Conservation (phyloP, 1,139 yeast species). For the Blastobotrys buckinghamii region DNA sequence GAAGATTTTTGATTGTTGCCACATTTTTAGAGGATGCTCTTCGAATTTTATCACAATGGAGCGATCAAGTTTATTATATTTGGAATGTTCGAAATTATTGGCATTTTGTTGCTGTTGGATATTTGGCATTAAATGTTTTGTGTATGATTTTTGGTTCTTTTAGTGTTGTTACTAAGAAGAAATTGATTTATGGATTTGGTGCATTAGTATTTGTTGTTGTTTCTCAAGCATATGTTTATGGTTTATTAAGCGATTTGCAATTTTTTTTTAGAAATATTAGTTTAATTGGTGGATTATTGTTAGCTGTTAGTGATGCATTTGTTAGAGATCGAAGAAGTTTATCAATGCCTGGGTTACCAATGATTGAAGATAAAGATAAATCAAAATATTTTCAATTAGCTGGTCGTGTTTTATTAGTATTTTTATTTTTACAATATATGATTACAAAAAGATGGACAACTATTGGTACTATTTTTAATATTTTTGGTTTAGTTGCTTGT, state of each 20-base stretch:
- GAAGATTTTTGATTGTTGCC: constrained; percentile 86
- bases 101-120: constrained; percentile 66
- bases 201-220: constrained; percentile 68
- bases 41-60: constrained; percentile 84
- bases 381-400: constrained; percentile 82
- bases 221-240: constrained; percentile 84
- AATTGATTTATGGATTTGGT: constrained; percentile 65
- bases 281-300: constrained; percentile 85
- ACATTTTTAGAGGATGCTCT: constrained; percentile 89
- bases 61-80: constrained; percentile 81
- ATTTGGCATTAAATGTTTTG: constrained; percentile 57
- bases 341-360: constrained; percentile 86
- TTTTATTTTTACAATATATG: constrained; percentile 82
- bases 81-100: constrained; percentile 78
- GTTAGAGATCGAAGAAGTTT: constrained; percentile 67
- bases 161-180: constrained; percentile 64
- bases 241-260: constrained; percentile 73
- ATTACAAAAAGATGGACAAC: constrained; percentile 72
- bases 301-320: constrained; percentile 86
- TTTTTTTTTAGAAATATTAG: constrained; percentile 84
- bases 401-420: constrained; percentile 80
- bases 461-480: constrained; percentile 56
- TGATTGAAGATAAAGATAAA: constrained; percentile 74
- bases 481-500: constrained; percentile 68
- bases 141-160: constrained; percentile 73